Evolutionary conservation across 306 rosid genomes (phyloP).

Genomic region (Vicia sativa): DNA sequence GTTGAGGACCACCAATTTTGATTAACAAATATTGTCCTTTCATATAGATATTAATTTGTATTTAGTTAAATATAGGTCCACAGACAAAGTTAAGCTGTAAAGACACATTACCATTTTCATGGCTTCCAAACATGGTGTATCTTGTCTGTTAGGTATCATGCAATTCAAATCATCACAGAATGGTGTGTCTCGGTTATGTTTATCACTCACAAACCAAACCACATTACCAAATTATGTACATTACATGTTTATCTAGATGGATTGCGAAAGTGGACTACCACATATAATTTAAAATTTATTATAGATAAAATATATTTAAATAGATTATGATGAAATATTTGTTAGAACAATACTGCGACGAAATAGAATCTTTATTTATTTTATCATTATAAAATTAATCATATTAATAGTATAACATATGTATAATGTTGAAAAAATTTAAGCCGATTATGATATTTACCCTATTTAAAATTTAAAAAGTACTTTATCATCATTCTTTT

Average conservation of each 20-base stretch:
- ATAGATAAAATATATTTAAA: too few relatives aligned
- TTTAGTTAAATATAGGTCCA: constrained; percentile 34
- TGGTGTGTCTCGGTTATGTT: constrained; percentile 42
- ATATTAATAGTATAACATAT: too few relatives aligned
- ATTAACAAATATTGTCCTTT: constrained; percentile 38
- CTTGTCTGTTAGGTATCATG: constrained; percentile 60
- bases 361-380: too few relatives aligned
- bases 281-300: too few relatives aligned
- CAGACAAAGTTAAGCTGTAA: constrained; percentile 45
- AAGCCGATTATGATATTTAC: not conserved
- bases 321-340: too few relatives aligned
- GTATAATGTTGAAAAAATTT: too few relatives aligned
- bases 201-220: constrained; percentile 39
- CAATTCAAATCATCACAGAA: constrained; percentile 50
- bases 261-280: too few relatives aligned
- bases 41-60: constrained; percentile 26
- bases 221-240: not conserved
- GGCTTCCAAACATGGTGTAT: constrained; percentile 35
- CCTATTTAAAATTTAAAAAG: constrained; percentile 15
- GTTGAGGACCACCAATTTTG: constrained; percentile 29
- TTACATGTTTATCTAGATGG: not conserved
- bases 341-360: too few relatives aligned
- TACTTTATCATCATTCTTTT: not conserved
- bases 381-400: too few relatives aligned
- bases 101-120: constrained; percentile 36